These are phyloP conservation scores for Arthroderma uncinatum DNA, from an alignment of 2,329 filamentous ascomycete genomes.

Conservation along the genomic window DNA sequence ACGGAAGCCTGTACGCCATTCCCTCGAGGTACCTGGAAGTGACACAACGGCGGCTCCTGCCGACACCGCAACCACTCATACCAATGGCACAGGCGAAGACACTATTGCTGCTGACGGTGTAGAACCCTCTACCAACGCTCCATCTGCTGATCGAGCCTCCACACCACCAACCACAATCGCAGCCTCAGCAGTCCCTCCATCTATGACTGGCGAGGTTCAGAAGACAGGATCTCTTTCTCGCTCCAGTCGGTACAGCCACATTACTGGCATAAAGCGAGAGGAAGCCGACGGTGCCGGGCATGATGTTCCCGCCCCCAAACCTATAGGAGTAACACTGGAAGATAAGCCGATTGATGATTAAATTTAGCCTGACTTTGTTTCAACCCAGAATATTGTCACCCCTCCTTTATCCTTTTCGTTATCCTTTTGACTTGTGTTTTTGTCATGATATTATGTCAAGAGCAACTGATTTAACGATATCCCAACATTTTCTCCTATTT, in stretches of 20 bases:
- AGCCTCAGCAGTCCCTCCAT: slow-evolving; percentile 18
- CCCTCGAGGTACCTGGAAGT: slow-evolving; percentile 68
- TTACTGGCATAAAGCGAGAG: slow-evolving; percentile 43
- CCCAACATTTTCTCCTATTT: neutral
- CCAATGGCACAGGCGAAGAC: slow-evolving; percentile 33
- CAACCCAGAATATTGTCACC: neutral
- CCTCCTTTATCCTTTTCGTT: neutral
- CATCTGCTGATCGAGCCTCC: slow-evolving; percentile 26
- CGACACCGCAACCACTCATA: slow-evolving; percentile 1
- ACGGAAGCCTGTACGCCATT: slow-evolving; percentile 47
- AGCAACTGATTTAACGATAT: slow-evolving; percentile 6
- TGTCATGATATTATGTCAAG: slow-evolving; percentile 4
- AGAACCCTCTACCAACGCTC: slow-evolving; percentile 11
- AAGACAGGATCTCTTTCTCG: slow-evolving; percentile 56
- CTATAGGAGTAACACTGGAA: slow-evolving; percentile 53
- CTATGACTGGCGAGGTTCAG: slow-evolving; percentile 33
- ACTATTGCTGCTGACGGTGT: slow-evolving; percentile 19
- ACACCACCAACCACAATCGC: slow-evolving; percentile 16
- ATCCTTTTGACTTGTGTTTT: neutral
- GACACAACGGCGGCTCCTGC: slow-evolving; percentile 35
- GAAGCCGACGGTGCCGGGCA: slow-evolving; percentile 28
- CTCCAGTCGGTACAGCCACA: slow-evolving; percentile 40
- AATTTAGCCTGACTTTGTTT: slow-evolving; percentile 2
- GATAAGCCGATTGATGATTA: slow-evolving; percentile 71
- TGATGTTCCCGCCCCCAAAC: slow-evolving; percentile 16